Conservation (phyloP, 2,329 filamentous ascomycete species). For the Ascochyta koolunga region DNA sequence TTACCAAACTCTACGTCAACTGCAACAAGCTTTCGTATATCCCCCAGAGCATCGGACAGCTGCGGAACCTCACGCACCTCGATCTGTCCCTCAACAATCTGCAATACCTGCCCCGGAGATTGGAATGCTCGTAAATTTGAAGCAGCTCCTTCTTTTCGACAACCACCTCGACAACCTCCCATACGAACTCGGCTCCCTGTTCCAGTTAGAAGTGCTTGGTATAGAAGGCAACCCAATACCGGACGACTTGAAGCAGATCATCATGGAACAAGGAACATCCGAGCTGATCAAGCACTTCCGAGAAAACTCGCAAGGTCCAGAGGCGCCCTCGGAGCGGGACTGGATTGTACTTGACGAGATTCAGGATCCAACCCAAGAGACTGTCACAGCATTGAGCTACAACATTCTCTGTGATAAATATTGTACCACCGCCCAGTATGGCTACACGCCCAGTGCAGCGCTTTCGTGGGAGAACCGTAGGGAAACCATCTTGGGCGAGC, state of each 20-base stretch:
- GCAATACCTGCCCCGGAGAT: conserved; percentile 84
- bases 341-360: conserved; percentile 75
- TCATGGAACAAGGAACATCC: conserved; percentile 87
- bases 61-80: conserved; percentile 80
- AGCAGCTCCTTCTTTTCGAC: conserved; percentile 85
- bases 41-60: conserved; percentile 79
- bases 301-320: conserved; percentile 80
- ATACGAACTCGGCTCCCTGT: conserved; percentile 85
- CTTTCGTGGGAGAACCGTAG: conserved; percentile 87
- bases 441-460: conserved; percentile 83
- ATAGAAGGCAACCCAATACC: conserved; percentile 91
- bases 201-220: conserved; percentile 85
- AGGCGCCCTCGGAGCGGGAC: conserved; percentile 76
- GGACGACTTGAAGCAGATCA: conserved; percentile 75
- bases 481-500: conserved; percentile 81
- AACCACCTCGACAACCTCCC: conserved; percentile 85
- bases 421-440: conserved; percentile 82
- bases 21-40: conserved; percentile 86
- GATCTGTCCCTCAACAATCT: conserved; percentile 91
- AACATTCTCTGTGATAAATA: conserved; percentile 96
- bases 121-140: conserved; percentile 94
- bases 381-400: conserved; percentile 87
- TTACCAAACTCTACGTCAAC: conserved; percentile 90
- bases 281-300: conserved; percentile 81
- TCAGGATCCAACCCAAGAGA: conserved; percentile 60